Evolutionary conservation across 257 asterid species (phyloP).

Genomic region (Plantago elongata): DNA sequence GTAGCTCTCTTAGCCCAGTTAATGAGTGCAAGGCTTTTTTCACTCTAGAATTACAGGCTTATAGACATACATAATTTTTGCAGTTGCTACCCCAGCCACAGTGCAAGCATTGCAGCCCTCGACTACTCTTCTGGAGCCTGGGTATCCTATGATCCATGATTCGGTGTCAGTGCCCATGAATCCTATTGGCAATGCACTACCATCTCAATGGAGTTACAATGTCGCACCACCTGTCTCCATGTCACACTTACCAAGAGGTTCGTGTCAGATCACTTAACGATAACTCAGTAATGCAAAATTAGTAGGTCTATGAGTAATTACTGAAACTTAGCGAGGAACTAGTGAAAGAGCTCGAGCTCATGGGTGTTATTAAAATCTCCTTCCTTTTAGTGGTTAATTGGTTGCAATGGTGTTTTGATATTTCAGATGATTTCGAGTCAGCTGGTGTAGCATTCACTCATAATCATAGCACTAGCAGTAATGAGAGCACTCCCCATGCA

Average conservation of each 20-base stretch:
- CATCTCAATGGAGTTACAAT: conserved; percentile 48
- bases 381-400: background rate
- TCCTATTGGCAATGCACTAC: conserved; percentile 30
- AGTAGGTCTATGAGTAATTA: background rate
- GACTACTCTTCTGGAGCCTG: conserved; percentile 41
- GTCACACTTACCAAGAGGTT: conserved; percentile 43
- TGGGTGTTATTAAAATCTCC: background rate
- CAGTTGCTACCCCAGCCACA: conserved; percentile 37
- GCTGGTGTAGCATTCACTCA: conserved; percentile 24
- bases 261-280: conserved; percentile 6
- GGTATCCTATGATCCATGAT: conserved; percentile 39
- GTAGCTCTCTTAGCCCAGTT: conserved; percentile 5
- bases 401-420: conserved; percentile 1
- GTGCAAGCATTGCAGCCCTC: conserved; percentile 40
- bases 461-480: conserved; percentile 62
- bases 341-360: background rate
- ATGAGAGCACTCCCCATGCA: conserved; percentile 45
- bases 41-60: conserved; percentile 2
- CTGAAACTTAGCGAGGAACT: background rate
- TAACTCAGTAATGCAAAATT: background rate
- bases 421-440: conserved; percentile 47
- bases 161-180: conserved; percentile 37
- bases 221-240: conserved; percentile 33
- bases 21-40: conserved; percentile 3
- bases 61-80: conserved; percentile 10